Base-by-base conservation (phyloP, 331 rosid genomes). In the Acacia pycnantha region DNA sequence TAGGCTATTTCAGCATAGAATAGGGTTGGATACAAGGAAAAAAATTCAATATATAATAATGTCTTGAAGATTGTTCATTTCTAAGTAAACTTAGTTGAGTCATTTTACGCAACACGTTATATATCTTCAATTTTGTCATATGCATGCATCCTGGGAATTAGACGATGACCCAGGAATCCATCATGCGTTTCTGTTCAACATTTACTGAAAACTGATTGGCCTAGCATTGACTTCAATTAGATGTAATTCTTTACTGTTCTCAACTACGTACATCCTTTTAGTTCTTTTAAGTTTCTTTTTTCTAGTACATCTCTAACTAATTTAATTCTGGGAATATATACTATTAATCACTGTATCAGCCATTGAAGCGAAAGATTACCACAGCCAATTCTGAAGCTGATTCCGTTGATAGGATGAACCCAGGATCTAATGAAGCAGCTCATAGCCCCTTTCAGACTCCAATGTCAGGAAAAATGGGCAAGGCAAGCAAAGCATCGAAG, bases 401-500 rank as follows among this genome's bases (percentile, higher is more conserved):
- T 81, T 89, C 96, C 54, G 70, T 85, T 56, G 94, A 87, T 85
- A 88, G 91, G 85, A 72, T 84, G 80, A 74, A 81, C 88, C 85
- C 91, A 78, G 88, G 86, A 77, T 73, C 85, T 73, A 81, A 87
- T 75, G 92, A 91, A 24, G 89, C 86, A 75, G 89, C 64, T 67
- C 88, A 78, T 79, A 85, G 86, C 82, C 70, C 91, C 67, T 82
- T 87, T 74, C 97, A 89, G 82, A 93, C 98, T 37, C 97, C 97
- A 68, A 85, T 75, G 51, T 88, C 99, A 48, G 86, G 83, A 76
- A 95, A 90, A 87, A 83, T 29, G n/a, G 93, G 91, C 70, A 95
- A 90, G 88, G 91, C 90, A 77, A 88, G 83, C 86, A 95, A 93
- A 85, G 85, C 91, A 51, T 89, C 97, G 70, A 93, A 95, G 88